phyloP scores from a whole-genome alignment of 2,329 filamentous ascomycete species.

The Corynespora cassiicola region DNA sequence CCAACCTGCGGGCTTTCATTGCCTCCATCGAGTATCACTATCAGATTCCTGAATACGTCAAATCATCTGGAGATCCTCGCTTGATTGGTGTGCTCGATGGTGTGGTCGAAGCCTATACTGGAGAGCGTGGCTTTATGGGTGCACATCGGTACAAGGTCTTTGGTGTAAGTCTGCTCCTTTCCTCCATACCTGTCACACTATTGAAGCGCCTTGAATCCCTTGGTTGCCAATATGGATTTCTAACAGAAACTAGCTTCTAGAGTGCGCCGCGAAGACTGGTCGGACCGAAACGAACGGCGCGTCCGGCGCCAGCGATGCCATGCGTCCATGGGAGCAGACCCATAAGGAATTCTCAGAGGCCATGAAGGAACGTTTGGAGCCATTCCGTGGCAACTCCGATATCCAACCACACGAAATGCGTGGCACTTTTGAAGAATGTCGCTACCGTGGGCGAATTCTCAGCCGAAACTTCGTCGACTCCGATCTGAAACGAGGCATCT shows the following conservation, averaged over 20 bases:
- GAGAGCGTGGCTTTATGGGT: conserved; percentile 64
- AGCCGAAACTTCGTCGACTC: conserved; percentile 55
- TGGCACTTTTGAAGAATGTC: conserved; percentile 62
- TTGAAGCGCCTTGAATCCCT: too few relatives aligned
- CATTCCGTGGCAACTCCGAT: conserved; percentile 54
- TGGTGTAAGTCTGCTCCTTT: conserved; percentile 46
- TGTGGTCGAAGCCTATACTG: conserved; percentile 62
- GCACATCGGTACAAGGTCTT: conserved; percentile 65
- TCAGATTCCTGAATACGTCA: conserved; percentile 60
- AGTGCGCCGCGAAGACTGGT: conserved; percentile 61
- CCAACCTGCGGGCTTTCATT: conserved; percentile 62
- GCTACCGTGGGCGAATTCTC: conserved; percentile 56
- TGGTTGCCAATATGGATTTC: too few relatives aligned
- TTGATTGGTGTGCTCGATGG: conserved; percentile 62
- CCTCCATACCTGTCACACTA: too few relatives aligned
- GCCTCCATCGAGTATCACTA: conserved; percentile 63
- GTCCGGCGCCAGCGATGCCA: conserved; percentile 24
- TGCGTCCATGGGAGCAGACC: conserved; percentile 29
- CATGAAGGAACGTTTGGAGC: conserved; percentile 62
- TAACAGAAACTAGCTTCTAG: conserved; percentile 50
- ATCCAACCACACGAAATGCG: conserved; percentile 62
- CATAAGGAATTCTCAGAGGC: conserved; percentile 56
- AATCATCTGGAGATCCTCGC: conserved; percentile 56
- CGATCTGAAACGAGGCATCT: conserved; percentile 55
- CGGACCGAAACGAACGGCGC: conserved; percentile 49